Conservation (phyloP, 1,284 basidiomycete species). For the Boletus smithii region DNA sequence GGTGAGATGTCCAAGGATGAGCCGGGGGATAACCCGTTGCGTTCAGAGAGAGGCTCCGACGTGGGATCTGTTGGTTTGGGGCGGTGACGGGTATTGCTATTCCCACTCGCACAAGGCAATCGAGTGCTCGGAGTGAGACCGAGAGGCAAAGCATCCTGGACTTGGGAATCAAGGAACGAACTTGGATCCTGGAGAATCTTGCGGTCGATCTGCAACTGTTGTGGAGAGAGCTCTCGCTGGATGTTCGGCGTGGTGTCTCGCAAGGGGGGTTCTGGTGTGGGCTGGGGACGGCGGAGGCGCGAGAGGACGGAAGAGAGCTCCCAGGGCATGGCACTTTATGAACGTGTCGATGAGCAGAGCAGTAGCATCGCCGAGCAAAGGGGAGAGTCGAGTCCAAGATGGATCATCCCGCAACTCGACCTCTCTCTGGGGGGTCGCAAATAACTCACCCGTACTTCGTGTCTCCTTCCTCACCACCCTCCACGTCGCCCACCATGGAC, state of each 20-base stretch:
- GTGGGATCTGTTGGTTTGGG: constrained; percentile 4
- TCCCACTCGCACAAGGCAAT: constrained; percentile 13
- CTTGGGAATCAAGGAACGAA: constrained; percentile 24
- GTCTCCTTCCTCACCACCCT: background rate
- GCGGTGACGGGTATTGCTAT: constrained; percentile 6
- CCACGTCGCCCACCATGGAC: constrained; percentile 43
- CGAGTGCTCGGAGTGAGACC: constrained; percentile 32
- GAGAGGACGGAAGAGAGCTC: constrained; percentile 37
- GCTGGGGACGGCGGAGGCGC: constrained; percentile 36
- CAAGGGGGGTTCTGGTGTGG: constrained; percentile 18
- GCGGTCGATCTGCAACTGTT: constrained; percentile 16
- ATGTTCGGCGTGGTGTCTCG: background rate
- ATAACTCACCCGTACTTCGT: background rate
- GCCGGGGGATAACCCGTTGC: no score
- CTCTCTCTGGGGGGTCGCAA: constrained; percentile 24
- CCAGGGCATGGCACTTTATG: constrained; percentile 29
- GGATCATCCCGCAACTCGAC: constrained; percentile 8
- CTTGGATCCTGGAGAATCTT: constrained; percentile 34
- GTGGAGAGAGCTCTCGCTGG: background rate
- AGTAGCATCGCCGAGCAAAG: no score
- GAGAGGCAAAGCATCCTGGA: constrained; percentile 14
- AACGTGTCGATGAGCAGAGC: no score
- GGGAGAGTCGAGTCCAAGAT: no score
- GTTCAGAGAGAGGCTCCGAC: background rate
- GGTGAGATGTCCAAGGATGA: constrained; percentile 12